phyloP scores from a whole-genome alignment of 1,139 yeast genomes.

The Zygosaccharomyces sapae region DNA sequence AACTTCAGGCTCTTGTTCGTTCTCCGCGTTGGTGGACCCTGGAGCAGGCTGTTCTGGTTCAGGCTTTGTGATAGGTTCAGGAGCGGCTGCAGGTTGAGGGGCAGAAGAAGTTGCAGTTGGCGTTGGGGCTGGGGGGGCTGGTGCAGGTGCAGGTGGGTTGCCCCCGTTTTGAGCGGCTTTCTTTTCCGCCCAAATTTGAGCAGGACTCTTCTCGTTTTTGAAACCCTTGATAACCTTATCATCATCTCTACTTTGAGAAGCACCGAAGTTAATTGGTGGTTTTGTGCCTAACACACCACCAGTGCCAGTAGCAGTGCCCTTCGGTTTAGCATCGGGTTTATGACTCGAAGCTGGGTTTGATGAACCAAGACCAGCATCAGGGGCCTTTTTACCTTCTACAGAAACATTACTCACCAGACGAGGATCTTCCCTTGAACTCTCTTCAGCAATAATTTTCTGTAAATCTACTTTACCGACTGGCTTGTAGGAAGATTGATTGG shows the following conservation, averaged over 20 bases:
- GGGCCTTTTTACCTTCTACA: constrained; percentile 21
- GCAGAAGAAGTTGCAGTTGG: constrained; percentile 4
- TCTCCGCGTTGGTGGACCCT: constrained; percentile 9
- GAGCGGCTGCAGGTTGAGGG: constrained; percentile 9
- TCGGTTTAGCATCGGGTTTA: constrained; percentile 47
- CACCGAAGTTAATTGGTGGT: constrained; percentile 41
- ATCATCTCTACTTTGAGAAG: constrained; percentile 34
- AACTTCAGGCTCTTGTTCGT: constrained; percentile 30
- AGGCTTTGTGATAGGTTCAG: constrained; percentile 4
- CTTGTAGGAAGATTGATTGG: constrained; percentile 47
- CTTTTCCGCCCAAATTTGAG: constrained; percentile 93
- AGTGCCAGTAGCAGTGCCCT: constrained; percentile 39
- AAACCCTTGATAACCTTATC: constrained; percentile 60
- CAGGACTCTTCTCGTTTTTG: constrained; percentile 83
- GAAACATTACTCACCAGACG: constrained; percentile 30
- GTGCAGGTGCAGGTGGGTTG: constrained; percentile 6
- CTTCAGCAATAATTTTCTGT: constrained; percentile 40
- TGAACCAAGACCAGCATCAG: constrained; percentile 32
- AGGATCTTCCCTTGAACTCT: constrained; percentile 40
- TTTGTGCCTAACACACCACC: constrained; percentile 49
- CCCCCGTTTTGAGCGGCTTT: constrained; percentile 43
- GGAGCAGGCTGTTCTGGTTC: too few relatives aligned
- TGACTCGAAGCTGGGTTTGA: background rate
- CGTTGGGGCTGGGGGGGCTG: background rate
- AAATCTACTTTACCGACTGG: constrained; percentile 57